Conservation (phyloP, 2,329 filamentous ascomycete genomes). For the Intubia oerlemansii region DNA sequence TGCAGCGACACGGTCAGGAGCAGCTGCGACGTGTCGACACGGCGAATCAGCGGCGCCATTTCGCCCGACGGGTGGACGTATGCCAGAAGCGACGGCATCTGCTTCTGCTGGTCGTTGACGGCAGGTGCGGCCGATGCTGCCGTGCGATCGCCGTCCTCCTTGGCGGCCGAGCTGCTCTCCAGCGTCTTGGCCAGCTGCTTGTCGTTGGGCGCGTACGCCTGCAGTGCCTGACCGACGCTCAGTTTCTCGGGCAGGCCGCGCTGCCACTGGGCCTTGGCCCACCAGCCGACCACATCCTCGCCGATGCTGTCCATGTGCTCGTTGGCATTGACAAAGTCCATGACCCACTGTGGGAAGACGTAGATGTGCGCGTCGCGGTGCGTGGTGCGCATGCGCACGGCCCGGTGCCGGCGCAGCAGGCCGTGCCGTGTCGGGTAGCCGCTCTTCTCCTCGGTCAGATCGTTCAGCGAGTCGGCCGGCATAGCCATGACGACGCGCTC, state of each 20-base stretch:
- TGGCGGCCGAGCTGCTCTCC: conserved; percentile 1
- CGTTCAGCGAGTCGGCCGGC: conserved; percentile 75
- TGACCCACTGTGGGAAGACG: conserved; percentile 77
- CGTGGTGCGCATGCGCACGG: conserved; percentile 59
- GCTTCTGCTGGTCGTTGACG: conserved; percentile 4
- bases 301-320: conserved; percentile 70
- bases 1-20: conserved; percentile 66
- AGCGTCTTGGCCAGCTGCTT: conserved; percentile 9
- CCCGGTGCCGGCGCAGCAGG: conserved; percentile 52
- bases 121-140: conserved; percentile 3
- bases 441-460: conserved; percentile 56
- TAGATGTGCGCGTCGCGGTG: conserved; percentile 89
- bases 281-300: conserved; percentile 85
- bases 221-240: conserved; percentile 43
- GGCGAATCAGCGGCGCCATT: conserved; percentile 48
- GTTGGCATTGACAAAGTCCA: conserved; percentile 63
- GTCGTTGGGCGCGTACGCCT: conserved; percentile 3
- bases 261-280: conserved; percentile 91
- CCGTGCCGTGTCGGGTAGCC: conserved; percentile 54
- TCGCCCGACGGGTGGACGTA: conserved; percentile 50
- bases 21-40: conserved; percentile 71
- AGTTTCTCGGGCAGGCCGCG: conserved; percentile 59
- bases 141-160: neutral
- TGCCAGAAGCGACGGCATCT: conserved; percentile 53
- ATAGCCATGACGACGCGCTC: conserved; percentile 71